A percentile compares a stretch with the other conserved stretches of the same genome.
These are phyloP conservation scores for Rhodotorula diobovata DNA, from an alignment of 768 basidiomycete species.

Conservation along the genomic window DNA sequence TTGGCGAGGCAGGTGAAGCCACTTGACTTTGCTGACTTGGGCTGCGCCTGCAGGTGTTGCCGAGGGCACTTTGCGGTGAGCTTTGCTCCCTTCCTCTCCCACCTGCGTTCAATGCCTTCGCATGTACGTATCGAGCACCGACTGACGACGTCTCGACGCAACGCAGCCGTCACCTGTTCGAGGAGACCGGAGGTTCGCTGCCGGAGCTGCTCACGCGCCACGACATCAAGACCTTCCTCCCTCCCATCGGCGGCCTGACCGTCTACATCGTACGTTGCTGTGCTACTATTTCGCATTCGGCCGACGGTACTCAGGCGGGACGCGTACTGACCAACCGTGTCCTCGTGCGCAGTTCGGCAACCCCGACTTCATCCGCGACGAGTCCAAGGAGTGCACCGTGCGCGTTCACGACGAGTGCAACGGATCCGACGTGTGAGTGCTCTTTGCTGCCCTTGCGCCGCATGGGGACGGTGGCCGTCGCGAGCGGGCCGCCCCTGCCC, in stretches of 20 bases:
- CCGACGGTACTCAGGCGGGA: constrained; percentile 37
- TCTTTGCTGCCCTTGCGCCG: no score
- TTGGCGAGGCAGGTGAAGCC: no score
- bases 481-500: no score
- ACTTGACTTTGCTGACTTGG: no score
- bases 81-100: no score
- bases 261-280: constrained; percentile 65
- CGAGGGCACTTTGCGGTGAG: constrained; percentile 85
- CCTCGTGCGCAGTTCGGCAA: constrained; percentile 61
- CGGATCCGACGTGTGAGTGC: constrained; percentile 94
- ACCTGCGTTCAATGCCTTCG: no score
- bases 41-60: constrained; percentile 55
- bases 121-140: no score
- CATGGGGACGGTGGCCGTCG: no score
- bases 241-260: constrained; percentile 84
- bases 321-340: no score
- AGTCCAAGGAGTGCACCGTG: constrained; percentile 72
- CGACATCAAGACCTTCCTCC: constrained; percentile 91
- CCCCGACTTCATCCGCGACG: constrained; percentile 69
- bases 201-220: constrained; percentile 85
- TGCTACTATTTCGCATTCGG: constrained; percentile 47
- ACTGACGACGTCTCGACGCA: no score
- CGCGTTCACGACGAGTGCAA: constrained; percentile 96
- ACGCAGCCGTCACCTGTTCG: constrained; percentile 79
- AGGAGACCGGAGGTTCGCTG: constrained; percentile 75